Evolutionary conservation across 148 eudicot species (phyloP), one percentile per base, ranked within the genome.

Genomic region (Rhododendron mucronatum): DNA sequence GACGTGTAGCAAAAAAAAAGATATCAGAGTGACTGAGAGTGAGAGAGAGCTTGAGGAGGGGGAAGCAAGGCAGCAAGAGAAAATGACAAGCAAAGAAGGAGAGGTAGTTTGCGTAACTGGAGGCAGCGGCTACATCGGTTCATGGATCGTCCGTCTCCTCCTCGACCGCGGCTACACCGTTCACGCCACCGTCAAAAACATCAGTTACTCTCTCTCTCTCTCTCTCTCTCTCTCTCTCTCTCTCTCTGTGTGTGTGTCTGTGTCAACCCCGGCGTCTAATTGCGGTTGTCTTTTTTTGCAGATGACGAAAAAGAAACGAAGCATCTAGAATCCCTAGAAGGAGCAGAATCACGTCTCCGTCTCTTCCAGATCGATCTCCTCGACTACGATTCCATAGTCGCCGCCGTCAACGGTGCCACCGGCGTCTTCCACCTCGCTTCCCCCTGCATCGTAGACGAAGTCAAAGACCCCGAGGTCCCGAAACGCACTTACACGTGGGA

Each of bases 381-480:
- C 30, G 76, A 93, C 65, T 93, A 92, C 74, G 95, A 90, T 37
- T 93, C 99, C 77, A 93, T 97, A 12, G n/a, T 86, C 15, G 86
- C 93, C 15, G 94, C 95, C 18, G 77, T 97, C 3, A 80, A 79
- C 1, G 97, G 92, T 23, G 81, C 93, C 11, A 28, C 80, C 26
- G 99, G 99, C 10, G 98, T 96, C 78, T 93, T 96, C 81, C 99
- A 96, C 86, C 75, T 96, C 12, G 99, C 99, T 39, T 93, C 98
- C 37, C 99, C 98, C 15, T 92, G 94, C 84, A 94, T 88, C 30
- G 92, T 94, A 35, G 93, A 93, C 82, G 47, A 88, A 86, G 94
- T 95, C 79, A 86, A 86, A 18, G 94, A 95, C 75, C 98, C 98
- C 30, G 88, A 96, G 96, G 98, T 95, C 39, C 18, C 44, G 13